Percentiles rank a stretch among this genome's conserved stretches.
These are phyloP conservation scores for Fusarium dlaminii DNA, from an alignment of 2,329 filamentous ascomycete genomes.

Conservation along the genomic window DNA sequence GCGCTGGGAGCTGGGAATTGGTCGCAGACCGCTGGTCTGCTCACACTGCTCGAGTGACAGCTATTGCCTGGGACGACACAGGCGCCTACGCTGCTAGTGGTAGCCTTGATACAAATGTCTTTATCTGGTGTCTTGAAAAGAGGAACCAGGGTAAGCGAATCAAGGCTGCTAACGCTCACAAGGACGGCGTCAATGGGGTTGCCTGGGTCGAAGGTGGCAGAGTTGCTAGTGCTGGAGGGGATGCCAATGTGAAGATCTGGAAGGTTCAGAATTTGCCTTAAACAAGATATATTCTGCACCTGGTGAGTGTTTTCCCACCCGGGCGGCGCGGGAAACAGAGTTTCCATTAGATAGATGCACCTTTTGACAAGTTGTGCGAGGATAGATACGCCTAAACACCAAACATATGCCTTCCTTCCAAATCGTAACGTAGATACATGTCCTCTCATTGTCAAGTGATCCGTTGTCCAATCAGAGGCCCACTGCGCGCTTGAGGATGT, in stretches of 20 bases:
- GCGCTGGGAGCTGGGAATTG: slow-evolving; percentile 69
- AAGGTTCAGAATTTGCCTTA: slow-evolving; percentile 50
- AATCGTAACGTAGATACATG: not conserved
- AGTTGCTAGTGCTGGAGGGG: slow-evolving; percentile 83
- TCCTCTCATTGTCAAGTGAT: not conserved
- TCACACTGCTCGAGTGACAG: slow-evolving; percentile 66
- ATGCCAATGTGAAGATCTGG: slow-evolving; percentile 95
- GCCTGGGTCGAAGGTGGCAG: slow-evolving; percentile 77
- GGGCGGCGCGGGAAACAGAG: slow-evolving; percentile 4
- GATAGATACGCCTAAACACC: slow-evolving; percentile 24
- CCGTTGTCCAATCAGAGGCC: not conserved
- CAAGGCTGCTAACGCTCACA: slow-evolving; percentile 89
- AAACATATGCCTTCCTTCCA: slow-evolving; percentile 7
- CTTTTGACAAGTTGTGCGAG: slow-evolving; percentile 12
- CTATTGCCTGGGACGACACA: slow-evolving; percentile 78
- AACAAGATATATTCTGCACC: slow-evolving; percentile 7
- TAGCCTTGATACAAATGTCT: slow-evolving; percentile 88
- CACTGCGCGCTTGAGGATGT: slow-evolving; percentile 4
- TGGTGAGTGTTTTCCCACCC: slow-evolving; percentile 7
- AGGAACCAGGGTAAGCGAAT: slow-evolving; percentile 83
- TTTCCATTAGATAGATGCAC: slow-evolving; percentile 10
- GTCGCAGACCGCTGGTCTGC: slow-evolving; percentile 79
- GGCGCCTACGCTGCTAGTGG: slow-evolving; percentile 85
- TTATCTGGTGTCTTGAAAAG: slow-evolving; percentile 87
- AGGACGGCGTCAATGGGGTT: slow-evolving; percentile 92